Evolutionary conservation across 2,329 filamentous ascomycete genomes (phyloP), one percentile per base, ranked within the genome.

Genomic region (Trichoderma koningiopsis): DNA sequence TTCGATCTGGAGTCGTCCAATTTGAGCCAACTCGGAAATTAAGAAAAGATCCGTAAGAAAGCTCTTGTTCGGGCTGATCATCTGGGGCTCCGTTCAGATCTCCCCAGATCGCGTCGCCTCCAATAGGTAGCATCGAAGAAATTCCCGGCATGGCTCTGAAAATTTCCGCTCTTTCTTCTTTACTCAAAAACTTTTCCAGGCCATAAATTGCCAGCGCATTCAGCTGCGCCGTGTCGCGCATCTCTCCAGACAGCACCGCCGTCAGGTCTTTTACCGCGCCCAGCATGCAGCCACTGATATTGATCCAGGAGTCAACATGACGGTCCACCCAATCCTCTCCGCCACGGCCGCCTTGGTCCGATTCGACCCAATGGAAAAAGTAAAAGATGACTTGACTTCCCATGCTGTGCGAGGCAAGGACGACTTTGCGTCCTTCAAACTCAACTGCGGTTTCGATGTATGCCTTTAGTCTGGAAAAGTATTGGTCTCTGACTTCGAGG

Each of bases 91-190:
- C 93, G 7, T 90, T 90, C 35, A 87, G 79, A 75, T 97, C 94
- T 19, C 96, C 96, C 96, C 96, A 99, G n/a, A 99, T 90, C 0
- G 92, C 92, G 70, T 97, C 89, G 29, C 96, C 96, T 40, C 96
- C 96, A 56, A 97, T 93, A 6, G 96, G 96, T 1, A 99, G 86
- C 96, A 99, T 99, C 59, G 93, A 96, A 7, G 92, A 96, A 70
- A 97, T 92, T 7, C 96, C 96, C 0, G 96, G 96, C 95, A 99
- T 98, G 56, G 94, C 93, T 64, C 96, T 90, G 83, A 99, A 97
- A 55, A 99, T 91, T 76, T 98, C 94, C 0, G 92, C 94, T 64
- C 96, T 88, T 79, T 99, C 96, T 72, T 94, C 90, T 75, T 92
- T 93, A 75, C 91, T 94, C 58, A 99, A 84, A 78, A 99, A 99